phyloP scores from a whole-genome alignment of 2,329 filamentous ascomycete species.

The Metarhizium brunneum region DNA sequence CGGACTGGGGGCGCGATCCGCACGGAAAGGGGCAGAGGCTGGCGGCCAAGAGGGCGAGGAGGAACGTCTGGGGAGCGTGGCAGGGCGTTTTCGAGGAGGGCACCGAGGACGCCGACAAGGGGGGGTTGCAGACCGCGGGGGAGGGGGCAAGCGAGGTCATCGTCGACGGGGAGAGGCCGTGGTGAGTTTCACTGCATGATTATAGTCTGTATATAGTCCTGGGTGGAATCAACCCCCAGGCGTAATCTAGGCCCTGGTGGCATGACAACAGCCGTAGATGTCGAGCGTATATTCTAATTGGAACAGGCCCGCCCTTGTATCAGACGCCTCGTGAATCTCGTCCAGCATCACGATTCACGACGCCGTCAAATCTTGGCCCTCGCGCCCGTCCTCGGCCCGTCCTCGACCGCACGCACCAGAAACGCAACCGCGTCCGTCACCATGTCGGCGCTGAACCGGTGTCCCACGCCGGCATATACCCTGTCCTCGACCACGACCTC shows the following conservation, averaged over 20 bases:
- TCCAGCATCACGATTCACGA: neutral
- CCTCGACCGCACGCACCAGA: slow-evolving; percentile 38
- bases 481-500: slow-evolving; percentile 53
- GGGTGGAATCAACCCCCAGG: too few species aligned
- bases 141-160: slow-evolving; percentile 29
- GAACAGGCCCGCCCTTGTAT: neutral
- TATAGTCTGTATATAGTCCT: too few species aligned
- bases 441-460: slow-evolving; percentile 62
- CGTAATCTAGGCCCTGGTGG: too few species aligned
- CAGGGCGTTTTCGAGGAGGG: slow-evolving; percentile 36
- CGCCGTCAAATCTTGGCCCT: slow-evolving; percentile 16
- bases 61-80: slow-evolving; percentile 38
- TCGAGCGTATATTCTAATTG: too few species aligned
- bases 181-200: slow-evolving; percentile 14
- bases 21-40: slow-evolving; percentile 38
- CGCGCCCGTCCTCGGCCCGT: slow-evolving; percentile 21
- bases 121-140: slow-evolving; percentile 27
- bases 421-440: slow-evolving; percentile 55
- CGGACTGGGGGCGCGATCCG: slow-evolving; percentile 42
- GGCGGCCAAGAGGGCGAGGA: slow-evolving; percentile 35
- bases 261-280: too few species aligned
- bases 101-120: slow-evolving; percentile 18
- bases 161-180: slow-evolving; percentile 30
- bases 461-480: slow-evolving; percentile 59
- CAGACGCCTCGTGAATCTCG: neutral